Evolutionary conservation across 495 filamentous ascomycete species (phyloP), one percentile per base, ranked within the genome.

Genomic region (Aspergillus nanangensis): DNA sequence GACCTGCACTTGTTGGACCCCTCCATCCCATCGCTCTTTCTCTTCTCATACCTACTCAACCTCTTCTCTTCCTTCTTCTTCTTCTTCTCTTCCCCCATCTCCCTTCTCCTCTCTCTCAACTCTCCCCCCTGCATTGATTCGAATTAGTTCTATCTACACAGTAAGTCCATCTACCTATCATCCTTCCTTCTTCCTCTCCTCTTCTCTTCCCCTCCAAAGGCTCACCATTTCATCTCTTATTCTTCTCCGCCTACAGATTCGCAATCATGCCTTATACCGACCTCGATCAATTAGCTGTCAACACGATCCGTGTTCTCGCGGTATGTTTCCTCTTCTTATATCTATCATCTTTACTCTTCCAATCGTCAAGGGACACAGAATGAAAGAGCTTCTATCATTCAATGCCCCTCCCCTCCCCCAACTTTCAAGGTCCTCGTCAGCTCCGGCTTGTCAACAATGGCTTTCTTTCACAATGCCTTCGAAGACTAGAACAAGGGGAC

Each of bases 271-370:
- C 81, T 73, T 96, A 84, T 78, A 75, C 75, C 57, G 83, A 98
- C 59, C 61, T 81, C 58, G 93, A 99, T 67, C 74, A 84, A 76
- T 81, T 90, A 67, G 86, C 87, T 59, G 87, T 99, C 72, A 97
- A 97, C 85, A 95, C 92, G 65, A 97, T 97, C 75, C 90, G 94
- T 66, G 63, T 90, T 59, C 81, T 98, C 56, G 92, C 93, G 55
- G 93, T 98, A 86, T 31, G 70, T 29, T 48, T 34, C 29, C 8
- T 42, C 41, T 50, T 11, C 24, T 22, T 19, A 17, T 44, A 21
- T 32, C 35, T 34, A 23, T 49, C 44, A 7, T 40, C 35, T 11
- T 11, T 11, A 5, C 25, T 29, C 25, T 5, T 11, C 25, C 25
- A 29, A 29, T 11, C 25, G 25, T 5, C 25, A 29, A 29, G 7